Evolutionary conservation across 2,329 filamentous ascomycete genomes (phyloP).

Genomic region (Lachnellula occidentalis): DNA sequence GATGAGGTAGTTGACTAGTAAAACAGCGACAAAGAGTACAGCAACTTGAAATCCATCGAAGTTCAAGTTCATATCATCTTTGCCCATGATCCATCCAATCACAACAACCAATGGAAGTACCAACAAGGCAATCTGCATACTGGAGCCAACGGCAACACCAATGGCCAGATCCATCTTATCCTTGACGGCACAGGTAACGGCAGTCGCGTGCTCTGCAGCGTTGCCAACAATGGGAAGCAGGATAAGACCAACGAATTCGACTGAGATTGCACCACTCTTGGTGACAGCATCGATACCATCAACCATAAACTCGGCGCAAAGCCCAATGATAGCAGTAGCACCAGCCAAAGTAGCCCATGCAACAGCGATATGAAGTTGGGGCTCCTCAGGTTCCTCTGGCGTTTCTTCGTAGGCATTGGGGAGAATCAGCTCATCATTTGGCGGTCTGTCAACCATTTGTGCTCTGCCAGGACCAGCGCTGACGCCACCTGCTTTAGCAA

Average conservation of each 20-base stretch:
- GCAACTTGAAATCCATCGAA: constrained; percentile 84
- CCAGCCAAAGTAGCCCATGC: constrained; percentile 65
- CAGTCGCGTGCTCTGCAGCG: constrained; percentile 76
- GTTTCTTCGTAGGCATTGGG: constrained; percentile 38
- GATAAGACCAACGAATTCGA: constrained; percentile 76
- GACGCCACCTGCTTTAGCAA: constrained; percentile 29
- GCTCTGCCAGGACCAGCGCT: constrained; percentile 28
- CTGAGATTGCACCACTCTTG: constrained; percentile 63
- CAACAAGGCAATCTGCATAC: constrained; percentile 77
- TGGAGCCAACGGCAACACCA: constrained; percentile 76
- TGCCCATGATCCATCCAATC: constrained; percentile 68
- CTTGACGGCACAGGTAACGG: constrained; percentile 64
- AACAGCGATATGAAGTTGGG: constrained; percentile 66
- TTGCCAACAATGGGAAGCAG: constrained; percentile 78
- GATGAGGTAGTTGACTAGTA: constrained; percentile 83
- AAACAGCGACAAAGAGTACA: constrained; percentile 74
- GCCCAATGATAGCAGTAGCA: constrained; percentile 66
- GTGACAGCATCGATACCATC: constrained; percentile 70
- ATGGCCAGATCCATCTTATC: constrained; percentile 74
- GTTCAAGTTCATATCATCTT: constrained; percentile 61
- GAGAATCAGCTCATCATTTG: constrained; percentile 37
- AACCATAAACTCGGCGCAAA: constrained; percentile 75
- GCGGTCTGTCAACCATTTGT: constrained; percentile 16
- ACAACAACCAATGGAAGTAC: constrained; percentile 77
- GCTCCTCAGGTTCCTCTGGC: constrained; percentile 68